A percentile compares a stretch with the other conserved stretches of the same genome.
Evolutionary conservation across 371 early-diverging fungal genomes (phyloP).

Genomic region (Mortierella sp.): DNA sequence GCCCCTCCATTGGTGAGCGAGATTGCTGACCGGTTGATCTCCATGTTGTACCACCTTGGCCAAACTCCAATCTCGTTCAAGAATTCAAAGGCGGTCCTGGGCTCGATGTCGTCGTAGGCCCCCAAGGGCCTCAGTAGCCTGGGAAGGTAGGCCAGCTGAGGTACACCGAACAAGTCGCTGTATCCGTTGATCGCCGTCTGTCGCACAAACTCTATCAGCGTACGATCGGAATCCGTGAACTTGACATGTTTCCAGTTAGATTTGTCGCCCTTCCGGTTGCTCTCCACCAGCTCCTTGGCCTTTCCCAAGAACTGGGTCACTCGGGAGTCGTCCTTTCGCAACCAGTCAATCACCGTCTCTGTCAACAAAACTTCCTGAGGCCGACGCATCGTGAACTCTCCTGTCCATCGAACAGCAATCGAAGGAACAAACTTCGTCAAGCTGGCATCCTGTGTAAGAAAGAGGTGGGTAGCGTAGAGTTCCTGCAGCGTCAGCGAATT

Average conservation of each 20-base stretch:
- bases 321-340: slow-evolving; percentile 61
- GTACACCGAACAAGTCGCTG: slow-evolving; percentile 58
- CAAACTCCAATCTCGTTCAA: slow-evolving; percentile 87
- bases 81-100: slow-evolving; percentile 68
- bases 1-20: slow-evolving; percentile 38
- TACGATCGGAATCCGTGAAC: slow-evolving; percentile 66
- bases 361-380: slow-evolving; percentile 61
- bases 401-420: slow-evolving; percentile 58
- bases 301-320: slow-evolving; percentile 64
- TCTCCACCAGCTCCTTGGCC: slow-evolving; percentile 60
- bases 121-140: slow-evolving; percentile 76
- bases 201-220: slow-evolving; percentile 72
- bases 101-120: slow-evolving; percentile 67
- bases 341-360: slow-evolving; percentile 63
- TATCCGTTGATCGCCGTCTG: slow-evolving; percentile 64
- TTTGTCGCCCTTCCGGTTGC: slow-evolving; percentile 59
- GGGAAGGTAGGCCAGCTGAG: slow-evolving; percentile 63
- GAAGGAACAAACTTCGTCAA: slow-evolving; percentile 64
- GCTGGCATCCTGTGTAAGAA: slow-evolving; percentile 64
- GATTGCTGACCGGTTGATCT: slow-evolving; percentile 59
- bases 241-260: slow-evolving; percentile 36
- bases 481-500: slow-evolving; percentile 60
- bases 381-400: slow-evolving; percentile 67
- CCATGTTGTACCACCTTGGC: slow-evolving; percentile 74
- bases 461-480: slow-evolving; percentile 68